Percentiles rank a stretch among this genome's conserved stretches.
phyloP scores from a whole-genome alignment of 345 rosid genomes.

The Isatis tinctoria region DNA sequence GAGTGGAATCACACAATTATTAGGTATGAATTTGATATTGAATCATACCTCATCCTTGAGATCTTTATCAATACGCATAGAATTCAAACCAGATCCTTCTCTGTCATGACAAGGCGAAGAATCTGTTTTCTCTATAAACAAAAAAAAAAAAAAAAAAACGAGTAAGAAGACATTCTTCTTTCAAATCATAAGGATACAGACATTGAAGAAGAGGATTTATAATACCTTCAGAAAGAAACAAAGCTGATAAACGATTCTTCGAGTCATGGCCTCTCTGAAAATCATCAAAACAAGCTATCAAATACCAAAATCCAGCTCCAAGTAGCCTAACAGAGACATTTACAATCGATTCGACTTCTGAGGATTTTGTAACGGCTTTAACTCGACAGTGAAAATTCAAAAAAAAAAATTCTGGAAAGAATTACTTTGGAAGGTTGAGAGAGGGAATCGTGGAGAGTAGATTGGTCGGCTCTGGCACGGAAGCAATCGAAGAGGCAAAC shows the following conservation, averaged over 20 bases:
- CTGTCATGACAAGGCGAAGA: slow-evolving; percentile 19
- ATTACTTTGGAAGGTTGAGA: slow-evolving; percentile 32
- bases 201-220: neutral
- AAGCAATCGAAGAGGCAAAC: slow-evolving; percentile 70
- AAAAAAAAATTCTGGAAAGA: neutral
- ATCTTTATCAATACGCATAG: slow-evolving; percentile 44
- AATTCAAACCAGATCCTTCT: slow-evolving; percentile 26
- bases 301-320: neutral
- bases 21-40: neutral
- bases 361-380: neutral
- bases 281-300: neutral
- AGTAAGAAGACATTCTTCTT: neutral
- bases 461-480: slow-evolving; percentile 42
- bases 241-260: slow-evolving; percentile 54
- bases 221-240: slow-evolving; percentile 66
- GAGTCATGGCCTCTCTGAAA: slow-evolving; percentile 48
- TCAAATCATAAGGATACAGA: neutral
- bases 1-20: neutral
- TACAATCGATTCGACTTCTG: slow-evolving; percentile 1
- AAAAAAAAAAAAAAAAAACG: neutral
- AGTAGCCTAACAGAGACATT: neutral
- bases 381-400: neutral
- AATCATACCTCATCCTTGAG: slow-evolving; percentile 57
- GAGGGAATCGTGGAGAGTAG: neutral
- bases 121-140: slow-evolving; percentile 31